Base-by-base conservation (phyloP, 257 asterid species). In the Gentiana straminea region DNA sequence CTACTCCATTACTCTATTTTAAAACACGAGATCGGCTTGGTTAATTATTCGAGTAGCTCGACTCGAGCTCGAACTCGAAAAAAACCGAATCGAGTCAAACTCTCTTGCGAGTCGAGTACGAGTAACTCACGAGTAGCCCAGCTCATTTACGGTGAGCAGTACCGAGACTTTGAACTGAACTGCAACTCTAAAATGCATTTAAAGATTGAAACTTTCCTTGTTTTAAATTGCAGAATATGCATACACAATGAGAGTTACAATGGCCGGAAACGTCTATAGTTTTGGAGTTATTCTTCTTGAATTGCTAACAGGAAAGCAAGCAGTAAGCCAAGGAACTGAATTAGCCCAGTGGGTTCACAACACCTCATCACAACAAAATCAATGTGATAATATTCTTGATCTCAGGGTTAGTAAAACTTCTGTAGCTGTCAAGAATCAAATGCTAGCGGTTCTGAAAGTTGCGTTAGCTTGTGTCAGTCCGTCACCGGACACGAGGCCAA, bases 171-270 rank as follows among this genome's bases (percentile, higher is more conserved):
- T 24, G 24, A 24, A 24, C 24, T 24, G 24, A 24, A 24, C 24
- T 24, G 1, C 24, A 24, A 24, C 24, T 24, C 24, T 24, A 24
- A 24, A 24, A 24, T 24, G 24, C 24, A 24, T 24, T 24, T 41
- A 41, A 39, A 41, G 12, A 49, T 15, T 9, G 51, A 53, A 8
- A 37, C 59, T 36, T 24, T 24, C 35, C 48, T 37, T 49, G 10
- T n/a, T 63, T 57, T 43, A 47, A 46, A 13, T 63, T 74, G 51
- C 89, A 89, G 95, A 89, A 70, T 89, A 89, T 57, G 95, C 97
- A 36, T 89, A 89, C 86, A 89, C 94, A 3, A 85, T 89, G 97
- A 89, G 94, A 66, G 77, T 89, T 43, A 83, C 97, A 12, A 77
- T 81, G 78, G 76, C 95, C 1, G 95, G 94, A 64, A 85, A 89